Evolutionary conservation across 768 basidiomycete genomes (phyloP), one percentile per base, ranked within the genome.

Genomic region (Tulasnella sp.): DNA sequence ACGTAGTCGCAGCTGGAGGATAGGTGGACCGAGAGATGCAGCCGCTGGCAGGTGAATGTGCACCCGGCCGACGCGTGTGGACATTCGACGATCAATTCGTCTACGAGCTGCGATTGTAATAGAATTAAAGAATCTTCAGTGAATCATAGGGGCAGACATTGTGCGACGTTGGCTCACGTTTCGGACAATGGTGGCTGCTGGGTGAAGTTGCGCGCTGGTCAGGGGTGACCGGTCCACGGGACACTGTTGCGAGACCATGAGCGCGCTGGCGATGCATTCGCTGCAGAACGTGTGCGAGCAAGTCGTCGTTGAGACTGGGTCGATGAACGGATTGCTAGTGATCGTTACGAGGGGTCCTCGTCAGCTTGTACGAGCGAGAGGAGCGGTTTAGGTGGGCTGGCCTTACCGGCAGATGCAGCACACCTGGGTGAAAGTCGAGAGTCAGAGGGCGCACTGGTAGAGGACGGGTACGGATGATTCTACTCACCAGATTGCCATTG

Each of bases 281-380:
- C 80, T 80, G 79, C 94, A 96, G 79, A 95, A 95, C 0, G 92
- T 95, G 78, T 94, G 94, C 73, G 86, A 83, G 76, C 94, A 95
- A 8, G 89, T 86, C 44, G 80, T 84, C 0, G 91, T 89, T 0
- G 90, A 90, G 1, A 84, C 84, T 11, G 94, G 94, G 36, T 92
- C 86, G 8, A 87, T 80, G 77, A 95, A 94, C 2, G 92, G 91
- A 71, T 84, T 83, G 29, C 89, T 90, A 77, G 62, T 29, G 41
- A 73, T 4, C 37, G 26, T 26, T 72, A 32, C 44, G 41, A 47
- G 34, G 59, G 65, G 47, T 42, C 9, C 29, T 32, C 11, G 39
- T 63, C 52, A 65, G 37, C 42, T 34, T 32, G 22, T 59, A 7
- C 14, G 44, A 70, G 62, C 40, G 73, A 41, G 44, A 7, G 14